Evolutionary conservation across 768 basidiomycete genomes (phyloP), one percentile per base, ranked within the genome.

Genomic region (Dioszegia hungarica): DNA sequence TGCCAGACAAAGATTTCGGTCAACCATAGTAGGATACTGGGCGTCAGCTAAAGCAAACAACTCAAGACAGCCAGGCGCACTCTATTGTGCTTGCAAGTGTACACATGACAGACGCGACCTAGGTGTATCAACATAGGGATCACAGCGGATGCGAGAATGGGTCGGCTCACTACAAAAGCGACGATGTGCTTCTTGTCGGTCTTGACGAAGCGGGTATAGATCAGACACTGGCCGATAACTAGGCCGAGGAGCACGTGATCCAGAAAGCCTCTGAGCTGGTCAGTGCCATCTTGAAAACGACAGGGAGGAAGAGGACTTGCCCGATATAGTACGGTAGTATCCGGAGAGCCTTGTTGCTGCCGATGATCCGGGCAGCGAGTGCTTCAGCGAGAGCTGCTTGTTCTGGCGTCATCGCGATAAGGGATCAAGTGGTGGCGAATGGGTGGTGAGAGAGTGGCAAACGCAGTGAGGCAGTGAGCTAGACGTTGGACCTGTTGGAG

Each of bases 271-370:
- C 47, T 49, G 19, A n/a, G 2, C 3, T 8, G 8, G 34, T 20
- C 34, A 28, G 27, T 29, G 14, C 25, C 8, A 33, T 33, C 14
- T 33, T 29, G 19, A n/a, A n/a, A n/a, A n/a, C 6, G 17, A 11
- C 14, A 31, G 31, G 2, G 34, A 28, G 36, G 29, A 3, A 9
- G 14, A 20, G 15, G 15, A 24, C 47, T 34, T 22, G 36, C 47
- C 47, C 47, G 3, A 49, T 15, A 19, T 49, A 49, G 47, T n/a
- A 49, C 3, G 47, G 47, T n/a, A 49, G 22, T 25, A 49, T 49
- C 31, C 34, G 15, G 31, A 49, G 19, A 2, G 31, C 47, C 19
- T 33, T 49, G 19, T 49, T 28, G 10, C 33, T 36, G 6, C 47
- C 47, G 29, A 49, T 49, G 31, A 49, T 22, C n/a, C 47, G 15